phyloP scores from a whole-genome alignment of 1,139 yeast genomes.

The Protomyces pachydermus region DNA sequence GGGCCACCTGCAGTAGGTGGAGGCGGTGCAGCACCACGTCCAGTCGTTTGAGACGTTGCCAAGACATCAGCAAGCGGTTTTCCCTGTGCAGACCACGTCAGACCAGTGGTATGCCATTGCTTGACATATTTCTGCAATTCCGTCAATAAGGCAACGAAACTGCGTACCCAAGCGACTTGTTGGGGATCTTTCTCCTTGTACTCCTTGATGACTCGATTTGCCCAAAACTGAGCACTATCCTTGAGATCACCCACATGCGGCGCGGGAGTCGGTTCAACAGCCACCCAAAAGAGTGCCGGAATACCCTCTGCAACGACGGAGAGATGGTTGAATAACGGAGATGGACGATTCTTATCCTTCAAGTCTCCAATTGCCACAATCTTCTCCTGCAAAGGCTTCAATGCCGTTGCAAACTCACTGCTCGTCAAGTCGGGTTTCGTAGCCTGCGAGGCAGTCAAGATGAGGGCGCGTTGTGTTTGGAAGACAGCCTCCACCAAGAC shows the following conservation, averaged over 20 bases:
- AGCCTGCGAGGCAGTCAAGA: slow-evolving; percentile 56
- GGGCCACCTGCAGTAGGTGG: slow-evolving; percentile 35
- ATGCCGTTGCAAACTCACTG: slow-evolving; percentile 46
- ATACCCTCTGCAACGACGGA: slow-evolving; percentile 84
- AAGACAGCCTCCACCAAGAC: slow-evolving; percentile 53
- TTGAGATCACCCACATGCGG: slow-evolving; percentile 74
- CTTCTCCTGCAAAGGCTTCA: slow-evolving; percentile 62
- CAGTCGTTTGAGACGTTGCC: not conserved
- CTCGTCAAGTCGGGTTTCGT: slow-evolving; percentile 55
- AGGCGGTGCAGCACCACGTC: not conserved
- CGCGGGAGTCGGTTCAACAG: slow-evolving; percentile 63
- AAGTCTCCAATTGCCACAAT: slow-evolving; percentile 56
- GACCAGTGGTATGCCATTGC: slow-evolving; percentile 74
- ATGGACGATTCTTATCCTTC: slow-evolving; percentile 70
- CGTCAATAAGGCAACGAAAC: slow-evolving; percentile 58
- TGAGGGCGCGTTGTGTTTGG: slow-evolving; percentile 52
- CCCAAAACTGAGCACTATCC: slow-evolving; percentile 91
- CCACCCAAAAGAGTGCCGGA: slow-evolving; percentile 88
- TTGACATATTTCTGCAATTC: slow-evolving; percentile 68
- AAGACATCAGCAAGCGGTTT: not conserved
- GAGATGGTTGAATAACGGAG: slow-evolving; percentile 62
- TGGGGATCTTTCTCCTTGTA: slow-evolving; percentile 55
- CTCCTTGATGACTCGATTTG: slow-evolving; percentile 82
- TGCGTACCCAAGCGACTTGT: slow-evolving; percentile 77
- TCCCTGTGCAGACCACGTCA: slow-evolving; percentile 64